Conservation (phyloP, 2,329 filamentous ascomycete species). For the Akanthomyces dipterigenus region DNA sequence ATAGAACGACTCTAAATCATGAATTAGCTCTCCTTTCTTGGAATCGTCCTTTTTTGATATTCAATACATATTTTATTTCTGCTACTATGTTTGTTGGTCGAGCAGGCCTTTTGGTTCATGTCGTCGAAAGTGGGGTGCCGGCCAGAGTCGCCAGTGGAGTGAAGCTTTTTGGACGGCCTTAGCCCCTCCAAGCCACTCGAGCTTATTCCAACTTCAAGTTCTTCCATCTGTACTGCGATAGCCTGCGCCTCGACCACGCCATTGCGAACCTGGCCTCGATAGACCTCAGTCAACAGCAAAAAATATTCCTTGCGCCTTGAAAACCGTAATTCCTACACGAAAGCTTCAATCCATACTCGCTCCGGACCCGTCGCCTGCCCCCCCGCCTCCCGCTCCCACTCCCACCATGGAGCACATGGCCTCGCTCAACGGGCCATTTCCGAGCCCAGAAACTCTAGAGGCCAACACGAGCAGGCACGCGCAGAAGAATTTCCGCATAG, state of each 20-base stretch:
- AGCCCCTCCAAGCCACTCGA: background rate
- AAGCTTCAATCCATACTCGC: background rate
- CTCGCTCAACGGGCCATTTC: conserved; percentile 47
- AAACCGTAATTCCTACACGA: background rate
- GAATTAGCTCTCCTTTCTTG: too few relatives aligned
- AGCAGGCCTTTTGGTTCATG: background rate
- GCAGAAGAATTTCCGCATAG: conserved; percentile 65
- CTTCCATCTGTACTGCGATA: background rate
- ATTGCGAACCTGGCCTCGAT: background rate
- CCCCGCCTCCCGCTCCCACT: background rate
- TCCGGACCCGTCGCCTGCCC: background rate
- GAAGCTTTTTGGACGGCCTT: background rate
- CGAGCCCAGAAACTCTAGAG: conserved; percentile 41
- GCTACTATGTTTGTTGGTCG: background rate
- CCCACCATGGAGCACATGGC: conserved; percentile 33
- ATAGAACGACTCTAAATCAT: too few relatives aligned
- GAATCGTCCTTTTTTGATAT: too few relatives aligned
- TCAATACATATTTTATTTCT: too few relatives aligned
- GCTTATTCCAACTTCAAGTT: background rate
- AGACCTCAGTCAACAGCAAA: too few relatives aligned
- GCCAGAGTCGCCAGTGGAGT: background rate
- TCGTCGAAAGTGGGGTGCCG: background rate
- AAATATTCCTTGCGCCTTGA: background rate
- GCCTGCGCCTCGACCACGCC: background rate
- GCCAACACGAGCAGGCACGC: conserved; percentile 49